Percentiles rank a stretch among this genome's conserved stretches.
These are phyloP conservation scores for Nakataea oryzae DNA, from an alignment of 2,329 filamentous ascomycete genomes.

Conservation along the genomic window DNA sequence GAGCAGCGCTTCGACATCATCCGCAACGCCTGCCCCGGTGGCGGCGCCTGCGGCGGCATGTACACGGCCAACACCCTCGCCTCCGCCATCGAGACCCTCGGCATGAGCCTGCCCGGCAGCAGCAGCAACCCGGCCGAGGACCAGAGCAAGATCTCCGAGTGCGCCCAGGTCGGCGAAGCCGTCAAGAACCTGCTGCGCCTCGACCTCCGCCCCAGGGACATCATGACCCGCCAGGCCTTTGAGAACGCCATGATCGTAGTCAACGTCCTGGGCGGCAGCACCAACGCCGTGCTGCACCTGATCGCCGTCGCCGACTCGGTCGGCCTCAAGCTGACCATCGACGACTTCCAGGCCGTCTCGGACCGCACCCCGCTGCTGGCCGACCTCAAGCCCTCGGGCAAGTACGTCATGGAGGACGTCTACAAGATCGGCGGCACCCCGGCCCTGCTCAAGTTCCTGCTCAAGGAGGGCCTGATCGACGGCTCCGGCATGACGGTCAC, in stretches of 20 bases:
- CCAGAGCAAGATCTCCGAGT: conserved; percentile 61
- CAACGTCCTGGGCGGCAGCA: conserved; percentile 74
- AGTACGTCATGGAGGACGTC: conserved; percentile 75
- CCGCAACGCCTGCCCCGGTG: conserved; percentile 76
- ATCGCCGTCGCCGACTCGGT: conserved; percentile 77
- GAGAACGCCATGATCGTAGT: conserved; percentile 79
- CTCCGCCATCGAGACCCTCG: conserved; percentile 61
- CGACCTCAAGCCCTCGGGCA: conserved; percentile 76
- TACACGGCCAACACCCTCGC: conserved; percentile 72
- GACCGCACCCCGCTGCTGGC: conserved; percentile 72
- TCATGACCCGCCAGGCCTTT: conserved; percentile 70
- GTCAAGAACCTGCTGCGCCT: conserved; percentile 66
- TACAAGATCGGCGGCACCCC: conserved; percentile 84
- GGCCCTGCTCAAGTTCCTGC: conserved; percentile 75
- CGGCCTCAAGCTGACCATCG: conserved; percentile 71
- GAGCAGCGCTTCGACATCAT: conserved; percentile 92
- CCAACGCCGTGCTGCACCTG: conserved; percentile 75
- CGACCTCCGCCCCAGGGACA: conserved; percentile 68
- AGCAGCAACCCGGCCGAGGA: conserved; percentile 72
- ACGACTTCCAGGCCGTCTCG: conserved; percentile 77
- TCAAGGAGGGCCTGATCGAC: conserved; percentile 73
- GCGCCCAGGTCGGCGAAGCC: conserved; percentile 58
- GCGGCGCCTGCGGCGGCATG: conserved; percentile 81
- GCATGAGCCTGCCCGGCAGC: conserved; percentile 73
- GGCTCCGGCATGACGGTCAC: conserved; percentile 76